Conservation (phyloP, 2,329 filamentous ascomycete species). For the Fusarium tjaetaba region DNA sequence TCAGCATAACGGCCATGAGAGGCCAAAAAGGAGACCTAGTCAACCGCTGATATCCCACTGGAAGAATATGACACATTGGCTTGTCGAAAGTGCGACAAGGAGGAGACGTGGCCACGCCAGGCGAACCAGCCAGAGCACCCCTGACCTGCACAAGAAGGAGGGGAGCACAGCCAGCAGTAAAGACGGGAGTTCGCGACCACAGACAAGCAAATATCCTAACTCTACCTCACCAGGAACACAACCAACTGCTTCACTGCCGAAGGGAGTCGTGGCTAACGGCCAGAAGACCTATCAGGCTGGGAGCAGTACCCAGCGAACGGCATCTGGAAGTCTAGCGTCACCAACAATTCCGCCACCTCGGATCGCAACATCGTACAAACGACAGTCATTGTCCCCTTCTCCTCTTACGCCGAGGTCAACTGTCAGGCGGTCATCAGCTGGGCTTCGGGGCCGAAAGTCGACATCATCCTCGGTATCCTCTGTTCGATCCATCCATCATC, state of each 20-base stretch:
- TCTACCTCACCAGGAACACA: constrained; percentile 49
- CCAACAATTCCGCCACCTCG: constrained; percentile 45
- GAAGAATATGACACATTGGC: constrained; percentile 73
- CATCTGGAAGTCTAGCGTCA: constrained; percentile 41
- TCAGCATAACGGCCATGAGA: constrained; percentile 51
- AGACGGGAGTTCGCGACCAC: constrained; percentile 66
- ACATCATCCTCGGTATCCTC: constrained; percentile 96
- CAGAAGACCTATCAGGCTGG: constrained; percentile 46
- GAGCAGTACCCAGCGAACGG: constrained; percentile 32
- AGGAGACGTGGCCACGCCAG: constrained; percentile 60
- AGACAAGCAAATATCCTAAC: constrained; percentile 66
- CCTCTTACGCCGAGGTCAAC: constrained; percentile 89
- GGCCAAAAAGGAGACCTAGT: constrained; percentile 65
- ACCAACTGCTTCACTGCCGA: constrained; percentile 58
- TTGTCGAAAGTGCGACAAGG: constrained; percentile 67
- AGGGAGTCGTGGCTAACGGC: constrained; percentile 63
- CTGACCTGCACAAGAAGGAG: constrained; percentile 65
- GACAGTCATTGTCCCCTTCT: constrained; percentile 85
- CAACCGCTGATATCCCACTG: constrained; percentile 68
- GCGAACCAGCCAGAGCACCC: constrained; percentile 66
- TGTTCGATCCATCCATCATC: constrained; percentile 88
- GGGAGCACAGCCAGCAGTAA: constrained; percentile 57
- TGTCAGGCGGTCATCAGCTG: constrained; percentile 82
- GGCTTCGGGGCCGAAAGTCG: constrained; percentile 90
- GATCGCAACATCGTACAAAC: constrained; percentile 63